Conservation (phyloP, 352 stramenopile genomes). For the Globisporangium mamillatum region DNA sequence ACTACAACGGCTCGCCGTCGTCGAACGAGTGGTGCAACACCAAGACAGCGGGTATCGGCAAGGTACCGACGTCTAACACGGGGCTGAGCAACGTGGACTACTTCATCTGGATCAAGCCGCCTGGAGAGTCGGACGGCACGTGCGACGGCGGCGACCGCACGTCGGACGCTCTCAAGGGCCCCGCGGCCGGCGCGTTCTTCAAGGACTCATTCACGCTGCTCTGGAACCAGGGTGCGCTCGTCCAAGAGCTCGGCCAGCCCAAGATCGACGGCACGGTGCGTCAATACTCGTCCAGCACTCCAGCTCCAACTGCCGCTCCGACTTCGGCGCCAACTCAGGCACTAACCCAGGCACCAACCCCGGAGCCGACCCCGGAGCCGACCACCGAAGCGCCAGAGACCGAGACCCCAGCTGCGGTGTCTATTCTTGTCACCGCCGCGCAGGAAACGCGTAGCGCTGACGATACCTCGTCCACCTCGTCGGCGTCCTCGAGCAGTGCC, state of each 20-base stretch:
- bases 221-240: conserved; percentile 73
- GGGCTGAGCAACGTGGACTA: conserved; percentile 62
- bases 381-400: too few relatives aligned
- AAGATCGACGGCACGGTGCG: conserved; percentile 29
- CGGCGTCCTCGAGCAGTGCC: not conserved
- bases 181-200: conserved; percentile 54
- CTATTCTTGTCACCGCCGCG: not conserved
- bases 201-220: conserved; percentile 48
- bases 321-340: too few relatives aligned
- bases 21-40: conserved; percentile 18
- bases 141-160: conserved; percentile 26
- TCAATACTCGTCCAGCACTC: conserved; percentile 9
- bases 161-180: conserved; percentile 46
- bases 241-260: conserved; percentile 35
- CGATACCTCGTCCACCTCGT: not conserved
- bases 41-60: conserved; percentile 54
- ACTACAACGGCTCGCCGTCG: conserved; percentile 26
- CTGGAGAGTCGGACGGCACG: too few relatives aligned
- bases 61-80: conserved; percentile 47
- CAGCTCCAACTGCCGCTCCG: not conserved
- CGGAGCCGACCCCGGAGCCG: too few relatives aligned
- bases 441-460: not conserved
- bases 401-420: not conserved
- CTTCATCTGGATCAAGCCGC: conserved; percentile 68
- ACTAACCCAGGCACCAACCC: too few relatives aligned